Percentiles rank a stretch among this genome's conserved stretches.
These are phyloP conservation scores for Aspergillus niger DNA, from an alignment of 2,329 filamentous ascomycete genomes.

Conservation along the genomic window DNA sequence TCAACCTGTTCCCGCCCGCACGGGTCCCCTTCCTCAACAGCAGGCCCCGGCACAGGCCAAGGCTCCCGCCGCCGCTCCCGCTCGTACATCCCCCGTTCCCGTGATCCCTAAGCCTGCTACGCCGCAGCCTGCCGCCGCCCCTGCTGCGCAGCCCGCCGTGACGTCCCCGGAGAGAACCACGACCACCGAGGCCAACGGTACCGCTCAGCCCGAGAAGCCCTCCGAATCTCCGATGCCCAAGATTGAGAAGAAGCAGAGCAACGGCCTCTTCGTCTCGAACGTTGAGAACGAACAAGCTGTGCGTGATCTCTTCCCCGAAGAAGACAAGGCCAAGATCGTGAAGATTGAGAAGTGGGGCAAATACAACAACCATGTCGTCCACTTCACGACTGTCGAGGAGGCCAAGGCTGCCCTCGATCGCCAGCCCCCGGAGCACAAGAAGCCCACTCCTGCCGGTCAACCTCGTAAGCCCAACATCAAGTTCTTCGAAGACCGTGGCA, in stretches of 20 bases:
- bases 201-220: conserved; percentile 47
- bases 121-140: conserved; percentile 40
- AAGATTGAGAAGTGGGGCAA: conserved; percentile 69
- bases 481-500: conserved; percentile 73
- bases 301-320: conserved; percentile 76
- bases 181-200: conserved; percentile 56
- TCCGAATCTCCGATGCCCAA: conserved; percentile 58
- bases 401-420: conserved; percentile 76
- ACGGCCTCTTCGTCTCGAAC: conserved; percentile 88
- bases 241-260: conserved; percentile 65
- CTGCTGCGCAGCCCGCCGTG: conserved; percentile 45
- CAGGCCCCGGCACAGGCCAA: conserved; percentile 34
- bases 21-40: conserved; percentile 32
- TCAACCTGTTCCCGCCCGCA: conserved; percentile 34
- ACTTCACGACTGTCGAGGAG: conserved; percentile 78
- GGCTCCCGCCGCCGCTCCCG: conserved; percentile 29
- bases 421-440: conserved; percentile 75
- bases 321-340: conserved; percentile 78
- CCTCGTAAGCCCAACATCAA: conserved; percentile 79
- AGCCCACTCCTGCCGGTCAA: conserved; percentile 65
- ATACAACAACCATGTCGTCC: conserved; percentile 76
- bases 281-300: conserved; percentile 81
- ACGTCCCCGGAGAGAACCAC: conserved; percentile 52
- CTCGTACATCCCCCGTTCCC: conserved; percentile 45
- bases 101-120: conserved; percentile 44